These are phyloP conservation scores for Nelumbo lutea DNA, from an alignment of 164 flowering plant genomes.

Conservation along the genomic window DNA sequence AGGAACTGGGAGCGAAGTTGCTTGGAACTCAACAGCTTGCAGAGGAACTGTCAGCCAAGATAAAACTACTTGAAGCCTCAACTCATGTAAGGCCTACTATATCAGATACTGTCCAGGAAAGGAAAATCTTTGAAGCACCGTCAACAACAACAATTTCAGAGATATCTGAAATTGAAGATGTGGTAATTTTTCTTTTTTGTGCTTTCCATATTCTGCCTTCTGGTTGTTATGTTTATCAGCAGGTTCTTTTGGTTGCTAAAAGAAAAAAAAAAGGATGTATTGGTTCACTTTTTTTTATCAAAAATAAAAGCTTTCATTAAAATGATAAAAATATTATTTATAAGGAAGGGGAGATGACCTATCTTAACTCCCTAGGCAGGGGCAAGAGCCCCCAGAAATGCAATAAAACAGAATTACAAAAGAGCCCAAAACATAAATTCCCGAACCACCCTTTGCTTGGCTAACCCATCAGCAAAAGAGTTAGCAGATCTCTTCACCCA, in stretches of 20 bases:
- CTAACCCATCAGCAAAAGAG: too few species aligned
- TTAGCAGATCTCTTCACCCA: too few species aligned
- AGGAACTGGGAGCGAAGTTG: slow-evolving; percentile 50
- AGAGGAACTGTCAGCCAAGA: slow-evolving; percentile 65
- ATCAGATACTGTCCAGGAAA: slow-evolving; percentile 53
- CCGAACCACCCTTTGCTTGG: too few species aligned
- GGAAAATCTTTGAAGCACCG: slow-evolving; percentile 55
- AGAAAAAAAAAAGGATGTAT: not conserved
- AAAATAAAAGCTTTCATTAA: too few species aligned
- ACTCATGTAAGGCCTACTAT: slow-evolving; percentile 30
- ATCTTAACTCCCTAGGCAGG: too few species aligned
- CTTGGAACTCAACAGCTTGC: slow-evolving; percentile 50
- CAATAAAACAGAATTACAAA: too few species aligned
- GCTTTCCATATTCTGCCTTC: not conserved
- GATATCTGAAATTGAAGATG: slow-evolving; percentile 87
- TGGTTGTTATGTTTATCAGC: not conserved
- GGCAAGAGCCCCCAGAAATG: too few species aligned
- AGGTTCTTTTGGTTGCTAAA: not conserved
- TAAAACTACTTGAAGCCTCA: slow-evolving; percentile 61
- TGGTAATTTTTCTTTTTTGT: slow-evolving; percentile 35
- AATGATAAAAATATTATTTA: too few species aligned
- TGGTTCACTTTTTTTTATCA: too few species aligned
- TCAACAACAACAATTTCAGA: slow-evolving; percentile 56
- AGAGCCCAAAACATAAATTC: too few species aligned
- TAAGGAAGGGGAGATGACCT: too few species aligned